Percentiles rank a stretch among this genome's conserved stretches.
Conservation (phyloP, 2,329 filamentous ascomycete species). For the Talaromyces sp. region DNA sequence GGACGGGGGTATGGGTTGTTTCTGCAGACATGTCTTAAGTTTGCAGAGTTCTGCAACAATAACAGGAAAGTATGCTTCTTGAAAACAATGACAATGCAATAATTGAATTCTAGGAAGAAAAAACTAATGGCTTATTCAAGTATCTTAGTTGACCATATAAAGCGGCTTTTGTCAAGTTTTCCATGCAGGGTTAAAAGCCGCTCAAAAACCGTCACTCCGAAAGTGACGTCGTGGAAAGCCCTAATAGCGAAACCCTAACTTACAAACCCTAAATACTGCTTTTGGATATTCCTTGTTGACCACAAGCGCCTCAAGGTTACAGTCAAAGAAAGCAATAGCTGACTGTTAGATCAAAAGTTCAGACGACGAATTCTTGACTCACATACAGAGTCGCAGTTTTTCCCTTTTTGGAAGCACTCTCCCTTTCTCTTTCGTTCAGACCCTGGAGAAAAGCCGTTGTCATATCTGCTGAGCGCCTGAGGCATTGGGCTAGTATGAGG, state of each 20-base stretch:
- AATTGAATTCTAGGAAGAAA: not conserved
- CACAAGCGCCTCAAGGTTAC: not conserved
- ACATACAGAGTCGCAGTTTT: not conserved
- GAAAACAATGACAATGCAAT: not conserved
- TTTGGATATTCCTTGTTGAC: not conserved
- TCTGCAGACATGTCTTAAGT: not conserved
- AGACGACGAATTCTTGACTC: not conserved
- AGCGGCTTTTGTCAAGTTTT: not conserved
- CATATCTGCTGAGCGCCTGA: not conserved
- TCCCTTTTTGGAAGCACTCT: not conserved
- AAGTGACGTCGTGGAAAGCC: not conserved
- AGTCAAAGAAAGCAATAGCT: not conserved
- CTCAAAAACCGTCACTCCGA: not conserved
- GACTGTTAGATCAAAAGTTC: not conserved
- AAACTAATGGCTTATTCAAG: too few relatives aligned
- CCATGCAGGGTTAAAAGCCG: not conserved
- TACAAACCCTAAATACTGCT: conserved; percentile 4
- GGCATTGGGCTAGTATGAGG: not conserved
- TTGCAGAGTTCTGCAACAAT: not conserved
- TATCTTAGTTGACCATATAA: not conserved
- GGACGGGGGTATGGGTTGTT: conserved; percentile 11
- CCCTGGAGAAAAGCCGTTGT: not conserved
- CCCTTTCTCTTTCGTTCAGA: not conserved
- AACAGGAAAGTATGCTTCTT: not conserved
- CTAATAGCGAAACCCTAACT: not conserved